phyloP scores from a whole-genome alignment of 331 rosid species.

The Quercus phellos region DNA sequence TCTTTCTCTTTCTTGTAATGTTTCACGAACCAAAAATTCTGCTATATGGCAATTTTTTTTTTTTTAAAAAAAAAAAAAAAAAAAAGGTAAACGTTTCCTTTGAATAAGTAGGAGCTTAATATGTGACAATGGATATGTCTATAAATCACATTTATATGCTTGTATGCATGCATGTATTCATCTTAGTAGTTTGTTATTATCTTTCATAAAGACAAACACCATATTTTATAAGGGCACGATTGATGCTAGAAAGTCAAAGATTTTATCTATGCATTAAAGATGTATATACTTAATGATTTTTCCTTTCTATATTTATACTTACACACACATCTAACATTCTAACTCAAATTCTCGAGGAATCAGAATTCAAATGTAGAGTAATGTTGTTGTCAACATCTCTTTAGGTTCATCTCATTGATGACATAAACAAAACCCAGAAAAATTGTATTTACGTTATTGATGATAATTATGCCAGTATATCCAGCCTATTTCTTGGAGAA shows the following conservation, averaged over 20 bases:
- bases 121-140: background rate
- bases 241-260: background rate
- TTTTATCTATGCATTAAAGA: background rate
- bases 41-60: background rate
- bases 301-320: background rate
- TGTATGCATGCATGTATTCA: background rate
- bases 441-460: background rate
- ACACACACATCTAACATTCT: background rate
- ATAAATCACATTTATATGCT: background rate
- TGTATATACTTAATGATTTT: background rate
- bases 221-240: background rate
- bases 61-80: background rate
- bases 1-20: constrained; percentile 1
- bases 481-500: background rate
- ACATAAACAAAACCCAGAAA: background rate
- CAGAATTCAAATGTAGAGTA: background rate
- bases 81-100: too few species aligned
- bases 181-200: background rate
- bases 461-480: background rate
- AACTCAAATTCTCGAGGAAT: background rate
- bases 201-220: background rate
- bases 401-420: background rate
- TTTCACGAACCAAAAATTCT: background rate
- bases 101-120: background rate
- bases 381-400: background rate